These are phyloP conservation scores for Salix viminalis DNA, from an alignment of 345 rosid genomes.

Conservation along the genomic window DNA sequence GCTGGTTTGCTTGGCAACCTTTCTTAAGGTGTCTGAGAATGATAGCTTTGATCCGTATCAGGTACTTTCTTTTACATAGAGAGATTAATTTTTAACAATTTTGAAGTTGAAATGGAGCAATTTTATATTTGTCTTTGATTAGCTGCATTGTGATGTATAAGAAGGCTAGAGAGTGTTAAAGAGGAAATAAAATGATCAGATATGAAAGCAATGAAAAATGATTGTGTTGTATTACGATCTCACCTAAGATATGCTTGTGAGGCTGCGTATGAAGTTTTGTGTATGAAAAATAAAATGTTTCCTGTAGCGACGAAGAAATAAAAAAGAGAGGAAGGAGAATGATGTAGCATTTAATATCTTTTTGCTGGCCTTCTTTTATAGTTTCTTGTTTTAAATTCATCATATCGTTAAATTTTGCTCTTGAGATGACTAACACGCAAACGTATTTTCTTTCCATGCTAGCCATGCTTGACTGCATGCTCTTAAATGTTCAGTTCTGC, in stretches of 20 bases:
- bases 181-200: not conserved
- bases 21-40: slow-evolving; percentile 83
- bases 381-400: not conserved
- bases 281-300: not conserved
- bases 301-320: not conserved
- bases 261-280: not conserved
- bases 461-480: not conserved
- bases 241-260: not conserved
- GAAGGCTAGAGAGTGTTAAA: not conserved
- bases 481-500: not conserved
- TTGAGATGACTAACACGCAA: not conserved
- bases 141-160: not conserved
- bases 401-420: not conserved
- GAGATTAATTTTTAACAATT: not conserved
- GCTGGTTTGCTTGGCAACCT: slow-evolving; percentile 96
- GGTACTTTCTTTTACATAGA: slow-evolving; percentile 34
- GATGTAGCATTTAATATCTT: not conserved
- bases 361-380: not conserved
- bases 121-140: not conserved
- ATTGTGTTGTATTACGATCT: not conserved
- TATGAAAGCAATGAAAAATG: not conserved
- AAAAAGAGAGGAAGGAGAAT: not conserved
- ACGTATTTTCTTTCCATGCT: not conserved
- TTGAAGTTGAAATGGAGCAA: not conserved
- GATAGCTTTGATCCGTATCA: slow-evolving; percentile 88